A percentile compares a stretch with the other conserved stretches of the same genome.
Conservation (phyloP, 106 monocot genomes). For the Alisma plantagoaquatica region DNA sequence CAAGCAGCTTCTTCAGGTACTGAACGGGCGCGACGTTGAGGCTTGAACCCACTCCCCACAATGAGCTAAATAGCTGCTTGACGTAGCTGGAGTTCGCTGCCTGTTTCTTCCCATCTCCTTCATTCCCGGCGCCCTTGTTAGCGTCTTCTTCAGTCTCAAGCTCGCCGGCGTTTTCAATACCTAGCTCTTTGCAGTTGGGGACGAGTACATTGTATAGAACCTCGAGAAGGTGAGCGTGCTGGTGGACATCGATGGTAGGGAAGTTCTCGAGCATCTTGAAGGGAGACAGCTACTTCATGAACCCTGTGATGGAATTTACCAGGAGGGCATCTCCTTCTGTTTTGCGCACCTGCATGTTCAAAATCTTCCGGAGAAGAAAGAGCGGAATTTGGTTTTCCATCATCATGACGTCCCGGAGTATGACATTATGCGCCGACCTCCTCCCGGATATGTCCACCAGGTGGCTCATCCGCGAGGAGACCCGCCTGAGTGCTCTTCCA, state of each 20-base stretch:
- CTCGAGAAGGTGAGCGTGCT: constrained; percentile 25
- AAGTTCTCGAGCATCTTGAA: constrained; percentile 5
- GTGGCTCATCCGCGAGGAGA: constrained; percentile 6
- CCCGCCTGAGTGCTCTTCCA: neutral
- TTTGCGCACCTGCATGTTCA: neutral
- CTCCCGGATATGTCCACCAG: constrained; percentile 7
- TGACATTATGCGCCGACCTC: constrained; percentile 13
- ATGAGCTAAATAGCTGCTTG: neutral
- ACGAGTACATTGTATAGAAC: constrained; percentile 23
- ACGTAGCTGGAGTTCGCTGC: neutral
- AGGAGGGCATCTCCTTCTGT: constrained; percentile 4
- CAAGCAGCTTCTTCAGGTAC: constrained; percentile 2
- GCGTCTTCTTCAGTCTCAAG: neutral
- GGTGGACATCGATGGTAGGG: neutral
- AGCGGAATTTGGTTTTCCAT: constrained; percentile 46
- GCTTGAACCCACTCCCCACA: fast-evolving
- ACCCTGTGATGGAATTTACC: constrained; percentile 3
- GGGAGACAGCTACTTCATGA: constrained; percentile 21
- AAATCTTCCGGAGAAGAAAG: constrained; percentile 14
- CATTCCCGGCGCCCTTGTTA: neutral
- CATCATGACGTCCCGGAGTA: constrained; percentile 25
- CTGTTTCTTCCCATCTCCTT: neutral
- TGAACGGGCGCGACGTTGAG: constrained; percentile 4
- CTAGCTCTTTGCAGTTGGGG: constrained; percentile 7
- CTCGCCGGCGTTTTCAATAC: neutral